Evolutionary conservation across 1,139 yeast genomes (phyloP).

Genomic region (Suhomyces maxii): DNA sequence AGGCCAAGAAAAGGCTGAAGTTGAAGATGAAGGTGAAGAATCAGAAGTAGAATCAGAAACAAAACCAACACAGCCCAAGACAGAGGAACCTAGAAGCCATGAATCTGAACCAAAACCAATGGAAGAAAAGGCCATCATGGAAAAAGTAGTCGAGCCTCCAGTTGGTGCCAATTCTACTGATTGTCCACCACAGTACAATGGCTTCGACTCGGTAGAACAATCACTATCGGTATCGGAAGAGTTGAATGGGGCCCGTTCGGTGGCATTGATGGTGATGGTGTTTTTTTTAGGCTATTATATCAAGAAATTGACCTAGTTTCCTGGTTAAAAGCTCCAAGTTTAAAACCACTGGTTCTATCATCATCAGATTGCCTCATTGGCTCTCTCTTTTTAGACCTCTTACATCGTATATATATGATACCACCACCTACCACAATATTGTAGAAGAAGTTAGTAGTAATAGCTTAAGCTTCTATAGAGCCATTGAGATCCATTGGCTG

Average conservation of each 20-base stretch:
- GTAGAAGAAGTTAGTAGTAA: too few relatives aligned
- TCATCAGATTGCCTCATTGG: too few relatives aligned
- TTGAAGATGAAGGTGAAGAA: neutral
- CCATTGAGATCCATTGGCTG: too few relatives aligned
- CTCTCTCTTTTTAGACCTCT: too few relatives aligned
- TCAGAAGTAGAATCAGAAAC: neutral
- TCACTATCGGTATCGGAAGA: conserved; percentile 9
- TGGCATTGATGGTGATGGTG: conserved; percentile 10
- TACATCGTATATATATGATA: too few relatives aligned
- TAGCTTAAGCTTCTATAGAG: too few relatives aligned
- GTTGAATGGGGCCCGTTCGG: conserved; percentile 10
- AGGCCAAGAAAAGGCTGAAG: neutral
- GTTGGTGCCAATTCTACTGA: neutral
- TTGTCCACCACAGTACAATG: neutral
- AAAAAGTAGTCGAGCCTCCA: neutral
- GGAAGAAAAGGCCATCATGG: neutral
- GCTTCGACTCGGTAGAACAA: conserved; percentile 6
- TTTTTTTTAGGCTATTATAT: conserved; percentile 10
- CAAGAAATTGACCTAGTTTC: conserved; percentile 4
- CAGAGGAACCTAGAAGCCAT: neutral
- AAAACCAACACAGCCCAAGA: neutral
- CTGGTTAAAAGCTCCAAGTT: too few relatives aligned
- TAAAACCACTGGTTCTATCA: too few relatives aligned
- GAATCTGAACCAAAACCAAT: neutral
- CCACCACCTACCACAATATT: too few relatives aligned